Percentiles rank a stretch among this genome's conserved stretches.
phyloP scores from a whole-genome alignment of 345 rosid species.

The Eucalyptus camaldulensis region DNA sequence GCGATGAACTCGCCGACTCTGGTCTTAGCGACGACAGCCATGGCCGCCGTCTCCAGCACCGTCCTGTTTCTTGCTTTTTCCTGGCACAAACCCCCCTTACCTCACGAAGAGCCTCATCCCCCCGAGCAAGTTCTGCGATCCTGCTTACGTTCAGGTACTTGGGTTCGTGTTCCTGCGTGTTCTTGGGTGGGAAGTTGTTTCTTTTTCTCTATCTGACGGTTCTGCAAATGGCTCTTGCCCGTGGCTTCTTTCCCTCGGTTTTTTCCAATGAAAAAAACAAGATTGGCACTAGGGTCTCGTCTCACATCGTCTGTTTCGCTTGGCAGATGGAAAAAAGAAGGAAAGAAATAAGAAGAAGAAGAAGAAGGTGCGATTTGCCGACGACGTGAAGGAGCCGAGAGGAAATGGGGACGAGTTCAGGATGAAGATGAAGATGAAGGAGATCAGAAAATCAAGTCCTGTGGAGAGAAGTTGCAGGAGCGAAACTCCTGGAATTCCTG shows the following conservation, averaged over 20 bases:
- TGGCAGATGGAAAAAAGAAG: constrained; percentile 27
- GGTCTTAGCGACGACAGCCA: constrained; percentile 58
- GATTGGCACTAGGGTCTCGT: neutral
- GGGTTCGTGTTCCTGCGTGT: neutral
- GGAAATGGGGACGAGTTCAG: neutral
- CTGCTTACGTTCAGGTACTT: neutral
- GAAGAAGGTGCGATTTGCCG: constrained; percentile 44
- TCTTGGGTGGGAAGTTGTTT: neutral
- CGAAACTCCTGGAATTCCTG: neutral
- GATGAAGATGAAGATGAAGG: neutral
- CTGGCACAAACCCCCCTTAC: constrained; percentile 9
- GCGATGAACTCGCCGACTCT: neutral
- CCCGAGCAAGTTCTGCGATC: neutral
- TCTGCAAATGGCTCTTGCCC: neutral
- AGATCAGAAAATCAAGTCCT: neutral
- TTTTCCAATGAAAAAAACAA: neutral
- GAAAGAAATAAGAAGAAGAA: constrained; percentile 36
- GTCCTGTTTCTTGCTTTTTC: constrained; percentile 55
- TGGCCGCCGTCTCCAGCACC: constrained; percentile 63
- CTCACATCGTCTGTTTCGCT: neutral
- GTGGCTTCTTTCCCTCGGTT: neutral
- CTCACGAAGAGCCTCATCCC: neutral
- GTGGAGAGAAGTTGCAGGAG: neutral
- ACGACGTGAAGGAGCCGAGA: constrained; percentile 47
- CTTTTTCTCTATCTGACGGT: neutral